phyloP scores from a whole-genome alignment of 305 asterid genomes.

The Solanum hybrid region DNA sequence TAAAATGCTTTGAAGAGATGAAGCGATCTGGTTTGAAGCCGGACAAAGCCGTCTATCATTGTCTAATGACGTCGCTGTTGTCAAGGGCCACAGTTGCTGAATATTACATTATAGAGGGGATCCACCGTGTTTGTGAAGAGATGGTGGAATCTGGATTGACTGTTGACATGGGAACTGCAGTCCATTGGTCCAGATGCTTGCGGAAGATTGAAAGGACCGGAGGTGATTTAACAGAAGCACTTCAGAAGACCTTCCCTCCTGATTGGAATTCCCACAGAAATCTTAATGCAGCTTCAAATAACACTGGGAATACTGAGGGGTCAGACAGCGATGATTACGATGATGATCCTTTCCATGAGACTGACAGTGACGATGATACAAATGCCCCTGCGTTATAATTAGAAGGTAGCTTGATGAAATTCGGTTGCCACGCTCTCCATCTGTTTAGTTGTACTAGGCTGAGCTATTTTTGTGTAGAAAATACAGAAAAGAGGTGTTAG shows the following conservation, averaged over 20 bases:
- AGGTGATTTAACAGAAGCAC: slow-evolving; percentile 75
- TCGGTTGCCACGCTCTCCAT: not conserved
- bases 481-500: not conserved
- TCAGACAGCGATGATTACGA: slow-evolving; percentile 12
- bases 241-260: slow-evolving; percentile 91
- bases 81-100: slow-evolving; percentile 83
- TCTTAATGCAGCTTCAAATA: slow-evolving; percentile 31
- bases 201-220: slow-evolving; percentile 75
- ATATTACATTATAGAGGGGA: slow-evolving; percentile 56
- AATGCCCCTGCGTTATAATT: not conserved
- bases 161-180: slow-evolving; percentile 95
- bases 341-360: slow-evolving; percentile 5
- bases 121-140: slow-evolving; percentile 55
- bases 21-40: slow-evolving; percentile 58
- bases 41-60: slow-evolving; percentile 90
- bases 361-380: slow-evolving; percentile 25
- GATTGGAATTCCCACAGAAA: slow-evolving; percentile 85
- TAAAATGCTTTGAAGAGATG: slow-evolving; percentile 88
- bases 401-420: slow-evolving; percentile 14
- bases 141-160: slow-evolving; percentile 52
- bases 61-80: slow-evolving; percentile 79
- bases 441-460: not conserved
- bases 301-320: slow-evolving; percentile 15
- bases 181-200: slow-evolving; percentile 85
- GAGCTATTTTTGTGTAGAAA: not conserved